Conservation (phyloP, 352 stramenopile genomes). For the Phytophthora parvispora region DNA sequence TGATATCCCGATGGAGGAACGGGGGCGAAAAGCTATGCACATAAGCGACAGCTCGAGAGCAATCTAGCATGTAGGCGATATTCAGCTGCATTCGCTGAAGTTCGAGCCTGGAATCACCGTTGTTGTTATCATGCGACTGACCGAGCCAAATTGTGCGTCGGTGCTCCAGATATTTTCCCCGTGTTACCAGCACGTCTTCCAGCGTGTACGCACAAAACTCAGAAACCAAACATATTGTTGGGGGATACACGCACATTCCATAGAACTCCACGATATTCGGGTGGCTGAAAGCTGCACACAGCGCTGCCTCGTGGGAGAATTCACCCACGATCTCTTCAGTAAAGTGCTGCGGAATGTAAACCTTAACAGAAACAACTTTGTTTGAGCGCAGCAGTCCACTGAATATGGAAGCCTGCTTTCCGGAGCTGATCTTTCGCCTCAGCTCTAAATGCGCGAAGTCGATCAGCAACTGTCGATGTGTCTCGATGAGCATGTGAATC, state of each 20-base stretch:
- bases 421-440: slow-evolving; percentile 46
- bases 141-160: neutral
- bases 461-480: slow-evolving; percentile 68
- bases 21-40: slow-evolving; percentile 67
- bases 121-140: neutral
- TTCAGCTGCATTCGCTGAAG: slow-evolving; percentile 46
- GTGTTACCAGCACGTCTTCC: slow-evolving; percentile 39
- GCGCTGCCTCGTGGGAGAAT: slow-evolving; percentile 65
- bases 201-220: slow-evolving; percentile 57
- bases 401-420: slow-evolving; percentile 38
- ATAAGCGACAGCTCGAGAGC: slow-evolving; percentile 60
- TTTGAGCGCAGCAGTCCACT: slow-evolving; percentile 44
- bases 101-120: neutral
- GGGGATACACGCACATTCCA: slow-evolving; percentile 64
- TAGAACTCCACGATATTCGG: slow-evolving; percentile 67
- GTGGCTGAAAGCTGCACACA: slow-evolving; percentile 53
- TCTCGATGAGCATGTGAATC: slow-evolving; percentile 66
- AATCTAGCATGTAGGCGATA: slow-evolving; percentile 66
- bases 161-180: neutral
- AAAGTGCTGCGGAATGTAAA: slow-evolving; percentile 58
- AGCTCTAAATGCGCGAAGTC: slow-evolving; percentile 67
- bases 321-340: slow-evolving; percentile 49
- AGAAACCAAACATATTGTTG: slow-evolving; percentile 59
- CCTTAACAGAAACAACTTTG: slow-evolving; percentile 55
- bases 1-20: slow-evolving; percentile 72